phyloP scores from a whole-genome alignment of 177 flowering plant genomes.

The Tripterygium wilfordii region DNA sequence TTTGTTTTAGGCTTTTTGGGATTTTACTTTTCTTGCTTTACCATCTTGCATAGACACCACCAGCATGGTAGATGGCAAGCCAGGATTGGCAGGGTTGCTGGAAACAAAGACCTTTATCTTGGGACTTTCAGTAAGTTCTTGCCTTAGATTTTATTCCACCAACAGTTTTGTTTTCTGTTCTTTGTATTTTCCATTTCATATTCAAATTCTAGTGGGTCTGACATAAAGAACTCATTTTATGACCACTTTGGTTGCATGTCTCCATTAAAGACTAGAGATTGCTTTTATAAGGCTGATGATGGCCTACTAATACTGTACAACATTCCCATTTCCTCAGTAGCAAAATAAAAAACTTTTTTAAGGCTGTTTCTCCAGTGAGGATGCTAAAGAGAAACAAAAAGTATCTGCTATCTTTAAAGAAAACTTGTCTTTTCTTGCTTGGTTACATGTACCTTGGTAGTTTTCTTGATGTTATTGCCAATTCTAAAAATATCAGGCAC shows the following conservation, averaged over 20 bases:
- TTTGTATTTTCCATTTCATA: not conserved
- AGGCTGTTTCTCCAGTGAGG: slow-evolving; percentile 24
- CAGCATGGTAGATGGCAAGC: slow-evolving; percentile 99
- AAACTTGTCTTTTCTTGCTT: not conserved
- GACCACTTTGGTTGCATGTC: slow-evolving; percentile 8
- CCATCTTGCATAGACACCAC: slow-evolving; percentile 66
- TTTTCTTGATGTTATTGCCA: not conserved
- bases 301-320: slow-evolving; percentile 13
- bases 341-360: slow-evolving; percentile 19
- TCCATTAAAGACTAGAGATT: slow-evolving; percentile 13
- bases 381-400: slow-evolving; percentile 12
- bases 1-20: not conserved
- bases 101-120: slow-evolving; percentile 92
- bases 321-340: no score
- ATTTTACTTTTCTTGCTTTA: slow-evolving; percentile 1
- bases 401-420: not conserved
- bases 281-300: slow-evolving; percentile 41
- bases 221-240: slow-evolving; percentile 11
- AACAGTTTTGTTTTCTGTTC: not conserved
- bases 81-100: slow-evolving; percentile 84
- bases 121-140: slow-evolving; percentile 81
- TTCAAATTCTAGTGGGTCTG: not conserved
- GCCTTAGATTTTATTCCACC: not conserved
- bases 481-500: slow-evolving; percentile 53
- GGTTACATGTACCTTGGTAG: no score